phyloP scores from a whole-genome alignment of 352 stramenopile species.

The Globisporangium cederbergense region DNA sequence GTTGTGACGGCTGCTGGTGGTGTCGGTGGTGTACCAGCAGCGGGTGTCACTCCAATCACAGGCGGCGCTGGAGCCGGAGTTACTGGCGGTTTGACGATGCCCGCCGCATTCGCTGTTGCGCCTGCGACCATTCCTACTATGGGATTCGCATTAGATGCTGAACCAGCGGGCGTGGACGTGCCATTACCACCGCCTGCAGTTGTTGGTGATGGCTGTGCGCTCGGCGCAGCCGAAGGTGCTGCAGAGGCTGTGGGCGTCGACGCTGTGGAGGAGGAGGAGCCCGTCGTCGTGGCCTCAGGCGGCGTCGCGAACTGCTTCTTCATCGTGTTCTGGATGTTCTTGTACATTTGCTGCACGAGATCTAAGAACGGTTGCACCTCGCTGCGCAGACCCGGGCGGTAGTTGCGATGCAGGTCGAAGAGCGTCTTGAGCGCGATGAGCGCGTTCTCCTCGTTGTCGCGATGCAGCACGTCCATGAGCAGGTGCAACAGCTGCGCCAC shows the following conservation, averaged over 20 bases:
- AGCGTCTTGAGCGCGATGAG: conserved; percentile 94
- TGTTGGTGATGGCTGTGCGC: conserved; percentile 11
- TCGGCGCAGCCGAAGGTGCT: neutral
- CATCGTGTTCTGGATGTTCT: conserved; percentile 79
- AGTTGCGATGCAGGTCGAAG: conserved; percentile 97
- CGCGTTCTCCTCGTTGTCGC: conserved; percentile 97
- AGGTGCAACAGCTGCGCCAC: conserved; percentile 90
- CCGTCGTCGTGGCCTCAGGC: conserved; percentile 23
- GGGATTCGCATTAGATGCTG: neutral
- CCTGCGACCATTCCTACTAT: neutral
- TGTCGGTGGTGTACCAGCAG: neutral
- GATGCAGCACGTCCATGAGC: conserved; percentile 91
- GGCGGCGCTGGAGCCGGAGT: conserved; percentile 6
- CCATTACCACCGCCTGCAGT: neutral
- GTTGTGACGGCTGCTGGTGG: conserved; percentile 17
- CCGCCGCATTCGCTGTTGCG: conserved; percentile 7
- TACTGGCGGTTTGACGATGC: conserved; percentile 11
- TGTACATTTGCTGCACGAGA: conserved; percentile 89
- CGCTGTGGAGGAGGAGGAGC: conserved; percentile 3
- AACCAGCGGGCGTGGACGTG: neutral
- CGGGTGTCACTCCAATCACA: conserved; percentile 7
- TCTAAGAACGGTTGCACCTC: conserved; percentile 90
- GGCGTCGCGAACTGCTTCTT: conserved; percentile 79
- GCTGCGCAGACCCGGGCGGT: conserved; percentile 84
- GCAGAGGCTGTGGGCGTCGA: neutral